Percentiles rank a stretch among this genome's conserved stretches.
Conservation (phyloP, 83 land plant genomes). For the Diphasiastrum complanatum region DNA sequence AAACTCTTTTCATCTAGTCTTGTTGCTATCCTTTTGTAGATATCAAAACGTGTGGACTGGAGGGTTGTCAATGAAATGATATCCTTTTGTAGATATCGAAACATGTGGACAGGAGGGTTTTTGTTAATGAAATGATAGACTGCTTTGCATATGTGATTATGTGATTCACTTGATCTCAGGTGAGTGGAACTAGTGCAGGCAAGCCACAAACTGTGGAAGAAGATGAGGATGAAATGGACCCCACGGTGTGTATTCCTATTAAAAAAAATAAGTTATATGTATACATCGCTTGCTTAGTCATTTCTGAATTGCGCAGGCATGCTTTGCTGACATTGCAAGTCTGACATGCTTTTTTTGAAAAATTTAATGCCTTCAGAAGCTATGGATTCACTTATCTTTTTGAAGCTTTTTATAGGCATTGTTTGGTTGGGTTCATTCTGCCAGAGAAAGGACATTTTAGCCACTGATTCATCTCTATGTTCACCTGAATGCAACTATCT, state of each 20-base stretch:
- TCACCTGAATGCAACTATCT: not conserved
- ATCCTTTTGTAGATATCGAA: not conserved
- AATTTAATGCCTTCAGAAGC: not conserved
- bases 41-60: too few relatives aligned
- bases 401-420: not conserved
- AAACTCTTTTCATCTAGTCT: too few relatives aligned
- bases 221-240: constrained; percentile 68
- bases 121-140: not conserved
- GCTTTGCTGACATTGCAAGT: not conserved
- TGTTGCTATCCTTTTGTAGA: too few relatives aligned
- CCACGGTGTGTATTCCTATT: constrained; percentile 40
- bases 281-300: not conserved
- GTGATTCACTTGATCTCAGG: constrained; percentile 1
- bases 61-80: not conserved
- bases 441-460: not conserved
- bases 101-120: not conserved
- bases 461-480: not conserved
- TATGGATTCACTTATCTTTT: not conserved
- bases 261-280: not conserved
- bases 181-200: not conserved
- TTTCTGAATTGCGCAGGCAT: not conserved
- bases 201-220: constrained; percentile 30
- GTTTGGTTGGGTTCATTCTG: not conserved
- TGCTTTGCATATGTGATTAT: not conserved
- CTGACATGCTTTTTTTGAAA: not conserved